Base-by-base conservation (phyloP, 2,329 filamentous ascomycete species). In the Epichloe sibirici region DNA sequence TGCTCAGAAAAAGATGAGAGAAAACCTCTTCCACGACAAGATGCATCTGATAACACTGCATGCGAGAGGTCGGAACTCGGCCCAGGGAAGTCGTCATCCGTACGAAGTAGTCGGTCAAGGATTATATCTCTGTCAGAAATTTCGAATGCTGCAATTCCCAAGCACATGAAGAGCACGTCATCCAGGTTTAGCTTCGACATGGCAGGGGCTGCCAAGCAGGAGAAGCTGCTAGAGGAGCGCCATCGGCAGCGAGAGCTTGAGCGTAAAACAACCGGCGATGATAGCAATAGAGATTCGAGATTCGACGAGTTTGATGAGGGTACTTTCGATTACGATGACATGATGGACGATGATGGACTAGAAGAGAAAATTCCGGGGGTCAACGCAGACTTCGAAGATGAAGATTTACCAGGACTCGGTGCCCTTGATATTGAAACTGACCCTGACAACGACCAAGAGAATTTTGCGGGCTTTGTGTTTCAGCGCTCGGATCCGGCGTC, bases 111-210 rank as follows among this genome's bases (percentile, higher is more conserved):
- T 1, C 68, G 71, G 67, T 79, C 80, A 1, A 73, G 76, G 39
- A 76, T 79, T 51, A 62, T 73, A 3, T 82, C 77, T n/a, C 54
- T 74, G 1, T 76, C 77, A 0, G 72, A 72, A 4, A 62, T 71
- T 2, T 77, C 75, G 6, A 63, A 71, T 2, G 77, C 75, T 6
- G 73, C 76, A 1, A 55, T 83, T 37, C 81, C 81, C 2, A 77
- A 70, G 55, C 81, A 84, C 56, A 84, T 85, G 81, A 85, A 83
- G 66, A 90, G 86, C 63, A 87, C 83, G 11, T 87, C 86, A 0
- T 89, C 85, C 0, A 75, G 87, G 13, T 90, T 91, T 63, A 90
- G 86, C 60, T 91, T 91, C 61, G 86, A 90, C 61, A 87, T 90
- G 74, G 78, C 83, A 15, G 84, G 83, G 5, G 80, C 80, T 5